Conservation (phyloP, 129 eudicot species). For the Ambrosia artemisiifolia region DNA sequence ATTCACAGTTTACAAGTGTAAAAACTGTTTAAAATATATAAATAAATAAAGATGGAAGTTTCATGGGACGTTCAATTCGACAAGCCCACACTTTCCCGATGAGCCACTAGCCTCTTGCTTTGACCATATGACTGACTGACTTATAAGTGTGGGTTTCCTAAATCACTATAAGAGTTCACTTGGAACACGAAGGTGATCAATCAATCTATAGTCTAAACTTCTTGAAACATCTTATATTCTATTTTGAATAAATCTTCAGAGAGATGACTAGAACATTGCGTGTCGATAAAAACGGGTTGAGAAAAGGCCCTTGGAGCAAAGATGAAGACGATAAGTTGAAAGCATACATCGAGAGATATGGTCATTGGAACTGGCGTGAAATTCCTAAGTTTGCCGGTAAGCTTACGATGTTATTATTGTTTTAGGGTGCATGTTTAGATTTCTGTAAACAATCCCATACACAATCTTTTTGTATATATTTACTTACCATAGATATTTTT, state of each 20-base stretch:
- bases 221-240: background rate
- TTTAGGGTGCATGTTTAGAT: background rate
- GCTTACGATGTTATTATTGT: background rate
- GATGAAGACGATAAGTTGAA: slow-evolving; percentile 38
- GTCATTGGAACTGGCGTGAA: slow-evolving; percentile 39
- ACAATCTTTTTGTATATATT: background rate
- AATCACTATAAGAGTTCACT: background rate
- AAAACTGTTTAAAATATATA: background rate
- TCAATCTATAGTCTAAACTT: background rate
- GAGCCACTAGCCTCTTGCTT: background rate
- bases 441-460: background rate
- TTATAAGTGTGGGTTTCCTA: background rate
- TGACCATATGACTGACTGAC: background rate
- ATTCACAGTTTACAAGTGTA: background rate
- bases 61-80: background rate
- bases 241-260: background rate
- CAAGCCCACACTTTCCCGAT: background rate
- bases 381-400: slow-evolving; percentile 40
- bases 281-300: slow-evolving; percentile 11
- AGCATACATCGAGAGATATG: slow-evolving; percentile 24
- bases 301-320: slow-evolving; percentile 36
- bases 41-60: background rate
- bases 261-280: slow-evolving; percentile 2
- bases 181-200: background rate
- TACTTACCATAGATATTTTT: too few species aligned